Evolutionary conservation across 345 rosid species (phyloP).

Genomic region (Corchorus capsularis): DNA sequence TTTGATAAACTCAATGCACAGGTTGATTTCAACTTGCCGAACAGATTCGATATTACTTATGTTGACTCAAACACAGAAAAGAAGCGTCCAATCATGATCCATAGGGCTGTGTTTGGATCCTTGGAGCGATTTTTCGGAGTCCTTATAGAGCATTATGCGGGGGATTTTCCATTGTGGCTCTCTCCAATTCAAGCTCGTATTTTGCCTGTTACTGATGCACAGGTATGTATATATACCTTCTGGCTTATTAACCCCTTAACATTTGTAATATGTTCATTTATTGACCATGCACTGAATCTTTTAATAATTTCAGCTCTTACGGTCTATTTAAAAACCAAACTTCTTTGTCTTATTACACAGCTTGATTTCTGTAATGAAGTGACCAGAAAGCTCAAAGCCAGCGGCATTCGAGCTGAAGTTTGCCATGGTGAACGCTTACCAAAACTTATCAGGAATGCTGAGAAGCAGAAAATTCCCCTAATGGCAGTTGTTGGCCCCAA

Average conservation of each 20-base stretch:
- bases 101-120: constrained; percentile 94
- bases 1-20: constrained; percentile 27
- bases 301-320: background rate
- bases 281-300: background rate
- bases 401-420: constrained; percentile 72
- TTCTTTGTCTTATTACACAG: constrained; percentile 37
- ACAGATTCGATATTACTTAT: constrained; percentile 83
- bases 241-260: background rate
- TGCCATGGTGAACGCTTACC: constrained; percentile 91
- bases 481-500: constrained; percentile 94
- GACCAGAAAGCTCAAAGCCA: constrained; percentile 50
- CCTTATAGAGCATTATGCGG: constrained; percentile 95
- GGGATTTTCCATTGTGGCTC: constrained; percentile 94
- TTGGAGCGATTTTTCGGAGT: constrained; percentile 92
- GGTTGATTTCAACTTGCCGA: constrained; percentile 95
- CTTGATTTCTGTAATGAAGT: constrained; percentile 70
- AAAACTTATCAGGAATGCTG: constrained; percentile 88
- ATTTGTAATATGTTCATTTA: too few relatives aligned
- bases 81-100: constrained; percentile 93
- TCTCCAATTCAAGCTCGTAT: constrained; percentile 88
- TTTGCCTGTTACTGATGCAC: constrained; percentile 87
- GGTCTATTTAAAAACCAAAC: background rate
- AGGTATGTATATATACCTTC: constrained; percentile 48
- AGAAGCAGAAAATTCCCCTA: constrained; percentile 87
- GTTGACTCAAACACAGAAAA: constrained; percentile 78